These are phyloP conservation scores for Punica granatum DNA, from an alignment of 345 rosid genomes.

Conservation along the genomic window DNA sequence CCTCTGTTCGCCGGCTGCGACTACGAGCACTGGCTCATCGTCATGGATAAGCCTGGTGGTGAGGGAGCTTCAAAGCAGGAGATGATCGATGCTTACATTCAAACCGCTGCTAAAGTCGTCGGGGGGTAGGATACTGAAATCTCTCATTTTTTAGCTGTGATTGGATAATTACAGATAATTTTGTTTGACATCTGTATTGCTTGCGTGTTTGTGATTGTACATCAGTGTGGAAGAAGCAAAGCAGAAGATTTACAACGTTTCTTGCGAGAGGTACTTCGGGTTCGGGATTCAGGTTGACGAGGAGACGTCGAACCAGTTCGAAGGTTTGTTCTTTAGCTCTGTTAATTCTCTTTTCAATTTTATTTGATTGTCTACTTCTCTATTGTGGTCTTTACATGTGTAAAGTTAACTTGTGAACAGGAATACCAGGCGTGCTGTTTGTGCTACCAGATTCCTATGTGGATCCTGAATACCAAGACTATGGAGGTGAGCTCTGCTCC, in stretches of 20 bases:
- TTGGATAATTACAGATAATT: neutral
- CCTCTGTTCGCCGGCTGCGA: conserved; percentile 95
- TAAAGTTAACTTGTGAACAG: conserved; percentile 23
- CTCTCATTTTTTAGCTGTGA: neutral
- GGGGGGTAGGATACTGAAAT: conserved; percentile 44
- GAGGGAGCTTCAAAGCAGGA: conserved; percentile 83
- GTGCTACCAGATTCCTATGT: conserved; percentile 95
- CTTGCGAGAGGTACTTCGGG: conserved; percentile 93
- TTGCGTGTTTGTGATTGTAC: conserved; percentile 8
- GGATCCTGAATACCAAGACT: conserved; percentile 82
- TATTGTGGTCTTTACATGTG: neutral
- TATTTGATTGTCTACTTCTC: neutral
- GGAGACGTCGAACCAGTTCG: conserved; percentile 89
- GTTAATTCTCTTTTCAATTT: neutral
- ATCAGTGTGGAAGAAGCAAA: conserved; percentile 88
- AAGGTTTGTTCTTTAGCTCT: conserved; percentile 37
- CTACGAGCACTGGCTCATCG: conserved; percentile 93
- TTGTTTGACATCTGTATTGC: neutral
- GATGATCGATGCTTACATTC: conserved; percentile 83
- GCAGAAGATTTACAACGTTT: conserved; percentile 83
- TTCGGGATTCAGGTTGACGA: conserved; percentile 95
- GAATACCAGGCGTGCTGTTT: conserved; percentile 79
- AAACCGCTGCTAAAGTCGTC: conserved; percentile 74
- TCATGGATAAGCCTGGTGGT: conserved; percentile 92
- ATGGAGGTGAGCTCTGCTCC: conserved; percentile 55